Base-by-base conservation (phyloP, 2,329 filamentous ascomycete genomes). In the Xylariaceae sp. region DNA sequence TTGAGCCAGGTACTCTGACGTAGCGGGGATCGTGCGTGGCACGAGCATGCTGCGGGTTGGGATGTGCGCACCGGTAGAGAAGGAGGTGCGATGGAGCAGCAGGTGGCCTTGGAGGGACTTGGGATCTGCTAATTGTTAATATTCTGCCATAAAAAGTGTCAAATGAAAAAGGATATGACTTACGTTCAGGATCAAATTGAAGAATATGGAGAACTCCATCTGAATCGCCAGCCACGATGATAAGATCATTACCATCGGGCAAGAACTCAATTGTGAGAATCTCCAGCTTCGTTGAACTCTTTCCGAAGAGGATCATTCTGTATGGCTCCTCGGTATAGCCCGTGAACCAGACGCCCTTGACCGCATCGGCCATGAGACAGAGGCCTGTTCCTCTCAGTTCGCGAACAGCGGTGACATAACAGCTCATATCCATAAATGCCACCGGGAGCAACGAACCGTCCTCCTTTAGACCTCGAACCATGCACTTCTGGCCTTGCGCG, bases 291-390 rank as follows among this genome's bases (percentile, higher is more conserved):
- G 89, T 88, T 45, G 87, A 82, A 67, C 88, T 90, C 75, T 97
- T 97, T 48, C 92, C 92, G 65, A 97, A 92, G 2, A 97, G 82
- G 63, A 92, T 88, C 85, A 99, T 92, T 66, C 89, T 92, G 73
- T 97, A 99, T 0, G 94, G 94, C 70, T 97, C 94, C 75, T 99
- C 93, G 7, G 90, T 94, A 71, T 97, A 99, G 0, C 94, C 94
- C 0, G 90, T 89, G 66, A 99, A 95, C 92, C 94, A 97, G 2
- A 97, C 80, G 0, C 94, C 94, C 76, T 96, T 96, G 71, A 94
- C 86, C 0, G 89, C 90, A 75, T 99, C 94, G 0, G 90, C 89
- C 76, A 97, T 86, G 9, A 96, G 80, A 69, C 90, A 92, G 71
- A 99, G 80, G 0, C 93, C 92, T 0, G 91, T 95, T 1, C 88